These are phyloP conservation scores for Penicillium sp. DNA, from an alignment of 2,329 filamentous ascomycete species.

Conservation along the genomic window DNA sequence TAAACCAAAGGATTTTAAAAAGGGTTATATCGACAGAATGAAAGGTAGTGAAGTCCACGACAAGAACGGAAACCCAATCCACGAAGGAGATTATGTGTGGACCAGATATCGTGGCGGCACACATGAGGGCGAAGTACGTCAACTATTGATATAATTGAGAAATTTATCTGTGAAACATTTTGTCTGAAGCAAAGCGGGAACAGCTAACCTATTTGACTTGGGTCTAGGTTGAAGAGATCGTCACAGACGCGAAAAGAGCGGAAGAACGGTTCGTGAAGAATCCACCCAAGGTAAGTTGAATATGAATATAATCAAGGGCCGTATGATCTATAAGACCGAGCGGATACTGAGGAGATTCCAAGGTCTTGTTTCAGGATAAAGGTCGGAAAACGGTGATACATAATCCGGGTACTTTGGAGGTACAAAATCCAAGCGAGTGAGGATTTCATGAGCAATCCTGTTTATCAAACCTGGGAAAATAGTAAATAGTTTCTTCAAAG, in stretches of 20 bases:
- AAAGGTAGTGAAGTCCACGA: not conserved
- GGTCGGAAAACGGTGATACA: not conserved
- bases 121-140: constrained; percentile 7
- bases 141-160: not conserved
- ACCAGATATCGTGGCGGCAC: constrained; percentile 6
- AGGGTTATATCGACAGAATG: not conserved
- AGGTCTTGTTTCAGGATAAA: not conserved
- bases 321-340: too few relatives aligned
- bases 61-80: constrained; percentile 4
- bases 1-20: too few relatives aligned
- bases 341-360: not conserved
- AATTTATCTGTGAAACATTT: not conserved
- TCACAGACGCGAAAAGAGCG: not conserved
- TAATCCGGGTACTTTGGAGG: not conserved
- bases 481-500: too few relatives aligned
- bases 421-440: too few relatives aligned
- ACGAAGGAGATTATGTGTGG: constrained; percentile 3
- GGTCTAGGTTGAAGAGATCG: constrained; percentile 1
- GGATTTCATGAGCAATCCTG: too few relatives aligned
- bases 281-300: constrained; percentile 2
- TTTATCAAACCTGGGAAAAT: too few relatives aligned
- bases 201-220: not conserved
- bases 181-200: too few relatives aligned
- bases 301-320: too few relatives aligned
- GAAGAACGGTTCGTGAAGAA: not conserved